Evolutionary conservation across 1,284 basidiomycete species (phyloP).

Genomic region (Calocybe gambosa): DNA sequence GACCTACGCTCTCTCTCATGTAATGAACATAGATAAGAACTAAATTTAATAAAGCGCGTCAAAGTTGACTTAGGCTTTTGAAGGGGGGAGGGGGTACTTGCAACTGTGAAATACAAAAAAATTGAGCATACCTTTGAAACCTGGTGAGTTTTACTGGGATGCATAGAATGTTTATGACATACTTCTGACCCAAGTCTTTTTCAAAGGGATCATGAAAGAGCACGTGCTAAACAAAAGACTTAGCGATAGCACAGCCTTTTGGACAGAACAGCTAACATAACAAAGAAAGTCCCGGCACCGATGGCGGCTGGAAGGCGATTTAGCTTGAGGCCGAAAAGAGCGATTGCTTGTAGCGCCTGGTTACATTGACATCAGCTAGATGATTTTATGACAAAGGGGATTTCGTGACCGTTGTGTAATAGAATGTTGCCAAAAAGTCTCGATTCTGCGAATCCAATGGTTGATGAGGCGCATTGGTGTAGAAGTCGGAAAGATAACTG

Average conservation of each 20-base stretch:
- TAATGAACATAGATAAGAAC: conserved; percentile 57
- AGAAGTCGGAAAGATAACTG: conserved; percentile 55
- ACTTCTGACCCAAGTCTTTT: conserved; percentile 51
- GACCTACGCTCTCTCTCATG: conserved; percentile 38
- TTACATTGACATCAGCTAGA: conserved; percentile 14
- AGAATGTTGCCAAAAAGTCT: conserved; percentile 60
- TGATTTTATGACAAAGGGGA: conserved; percentile 3
- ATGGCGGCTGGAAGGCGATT: conserved; percentile 61
- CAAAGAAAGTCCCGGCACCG: conserved; percentile 52
- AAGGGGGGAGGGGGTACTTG: conserved; percentile 27
- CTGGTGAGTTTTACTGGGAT: background rate
- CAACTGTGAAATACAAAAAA: conserved; percentile 59
- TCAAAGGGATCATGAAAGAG: conserved; percentile 48
- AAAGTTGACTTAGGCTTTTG: background rate
- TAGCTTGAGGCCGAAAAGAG: conserved; percentile 69
- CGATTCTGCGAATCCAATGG: conserved; percentile 37
- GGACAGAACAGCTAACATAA: conserved; percentile 41
- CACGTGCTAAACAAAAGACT: conserved; percentile 35
- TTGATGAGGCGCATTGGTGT: conserved; percentile 24
- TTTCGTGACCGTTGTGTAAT: conserved; percentile 40
- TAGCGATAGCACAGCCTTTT: background rate
- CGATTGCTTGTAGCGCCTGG: conserved; percentile 68
- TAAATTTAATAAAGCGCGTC: background rate
- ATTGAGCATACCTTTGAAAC: conserved; percentile 50
- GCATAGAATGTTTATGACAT: conserved; percentile 19